Evolutionary conservation across 163 green algal species (phyloP).

Genomic region (Scenedesmus sp.): DNA sequence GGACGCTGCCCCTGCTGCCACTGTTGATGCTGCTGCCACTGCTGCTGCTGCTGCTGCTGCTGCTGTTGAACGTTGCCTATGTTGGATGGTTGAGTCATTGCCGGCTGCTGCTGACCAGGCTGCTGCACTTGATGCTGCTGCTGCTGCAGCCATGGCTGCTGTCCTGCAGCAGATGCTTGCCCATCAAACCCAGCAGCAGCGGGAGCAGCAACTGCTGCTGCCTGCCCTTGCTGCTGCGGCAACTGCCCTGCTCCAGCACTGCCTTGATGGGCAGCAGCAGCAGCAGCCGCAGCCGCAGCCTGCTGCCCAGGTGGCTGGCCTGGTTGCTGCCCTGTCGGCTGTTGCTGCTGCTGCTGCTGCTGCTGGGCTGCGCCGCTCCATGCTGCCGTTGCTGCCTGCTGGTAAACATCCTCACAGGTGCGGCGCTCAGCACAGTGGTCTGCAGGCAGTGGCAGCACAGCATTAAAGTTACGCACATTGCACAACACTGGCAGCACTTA

Average conservation of each 20-base stretch:
- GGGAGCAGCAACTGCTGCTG: not conserved
- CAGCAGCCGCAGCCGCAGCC: not conserved
- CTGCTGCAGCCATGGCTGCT: not conserved
- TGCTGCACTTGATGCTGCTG: not conserved
- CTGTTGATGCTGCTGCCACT: not conserved
- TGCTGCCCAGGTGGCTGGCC: not conserved
- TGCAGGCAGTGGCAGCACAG: slow-evolving; percentile 8
- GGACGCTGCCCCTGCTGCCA: not conserved
- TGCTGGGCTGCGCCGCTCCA: not conserved
- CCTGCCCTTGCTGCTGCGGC: not conserved
- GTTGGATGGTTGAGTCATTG: not conserved
- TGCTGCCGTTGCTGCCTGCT: slow-evolving; percentile 39
- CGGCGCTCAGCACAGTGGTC: slow-evolving; percentile 33
- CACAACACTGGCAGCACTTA: not conserved
- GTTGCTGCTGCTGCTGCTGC: not conserved
- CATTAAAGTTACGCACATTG: not conserved
- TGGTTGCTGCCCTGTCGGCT: not conserved
- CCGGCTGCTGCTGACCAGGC: not conserved
- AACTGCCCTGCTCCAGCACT: not conserved
- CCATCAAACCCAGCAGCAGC: not conserved
- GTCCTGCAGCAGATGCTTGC: not conserved
- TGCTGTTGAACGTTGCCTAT: not conserved
- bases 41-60: not conserved
- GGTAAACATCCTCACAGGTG: slow-evolving; percentile 28
- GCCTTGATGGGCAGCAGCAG: not conserved